These are phyloP conservation scores for Dimargaris cristalligena DNA, from an alignment of 192 early-diverging fungal species.

Conservation along the genomic window DNA sequence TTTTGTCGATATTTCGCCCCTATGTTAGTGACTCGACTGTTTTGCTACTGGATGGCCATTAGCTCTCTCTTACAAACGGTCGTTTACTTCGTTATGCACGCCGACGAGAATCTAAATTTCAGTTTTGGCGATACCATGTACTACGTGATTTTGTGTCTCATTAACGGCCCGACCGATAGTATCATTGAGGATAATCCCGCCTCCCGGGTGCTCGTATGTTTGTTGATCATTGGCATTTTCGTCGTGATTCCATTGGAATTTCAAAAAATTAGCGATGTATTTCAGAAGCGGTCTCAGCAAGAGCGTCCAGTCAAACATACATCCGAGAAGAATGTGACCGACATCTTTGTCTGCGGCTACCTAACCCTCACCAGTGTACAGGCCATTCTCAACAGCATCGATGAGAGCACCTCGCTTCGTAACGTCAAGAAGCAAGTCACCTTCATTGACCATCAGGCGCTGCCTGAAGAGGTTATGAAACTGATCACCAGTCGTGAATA, in stretches of 20 bases:
- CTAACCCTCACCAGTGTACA: not conserved
- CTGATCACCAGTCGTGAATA: not conserved
- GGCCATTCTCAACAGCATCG: not conserved
- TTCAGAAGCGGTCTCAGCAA: not conserved
- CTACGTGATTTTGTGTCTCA: not conserved
- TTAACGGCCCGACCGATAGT: not conserved
- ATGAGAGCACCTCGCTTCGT: not conserved
- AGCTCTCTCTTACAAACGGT: not conserved
- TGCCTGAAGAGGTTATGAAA: not conserved
- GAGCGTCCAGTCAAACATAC: not conserved
- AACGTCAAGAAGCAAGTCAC: not conserved
- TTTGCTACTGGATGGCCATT: not conserved
- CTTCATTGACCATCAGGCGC: not conserved
- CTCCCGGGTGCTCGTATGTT: not conserved
- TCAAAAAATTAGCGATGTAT: not conserved
- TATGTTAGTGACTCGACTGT: too few species aligned
- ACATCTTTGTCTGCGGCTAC: not conserved
- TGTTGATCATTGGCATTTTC: not conserved
- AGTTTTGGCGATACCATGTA: constrained; percentile 6
- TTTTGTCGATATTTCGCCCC: too few species aligned
- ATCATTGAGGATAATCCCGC: not conserved
- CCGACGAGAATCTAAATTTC: not conserved
- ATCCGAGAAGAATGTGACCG: not conserved
- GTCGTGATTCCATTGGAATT: not conserved
- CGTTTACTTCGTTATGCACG: not conserved